Evolutionary conservation across 2,329 filamentous ascomycete species (phyloP), one percentile per base, ranked within the genome.

Genomic region (Didymosphaeria variabile): DNA sequence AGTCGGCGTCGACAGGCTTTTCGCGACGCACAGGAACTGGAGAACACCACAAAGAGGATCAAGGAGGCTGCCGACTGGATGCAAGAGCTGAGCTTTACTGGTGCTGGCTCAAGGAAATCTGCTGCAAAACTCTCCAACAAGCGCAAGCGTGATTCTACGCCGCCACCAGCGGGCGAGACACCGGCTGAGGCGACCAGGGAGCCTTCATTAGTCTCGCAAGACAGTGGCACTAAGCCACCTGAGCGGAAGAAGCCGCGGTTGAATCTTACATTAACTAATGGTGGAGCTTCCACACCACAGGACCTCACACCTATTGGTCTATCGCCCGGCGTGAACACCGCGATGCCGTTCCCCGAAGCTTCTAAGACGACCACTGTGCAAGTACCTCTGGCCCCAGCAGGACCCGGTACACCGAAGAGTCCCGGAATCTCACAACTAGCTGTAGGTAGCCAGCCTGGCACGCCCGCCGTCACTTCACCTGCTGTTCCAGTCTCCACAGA

Each of bases 1-100:
- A 91, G 75, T 86, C 87, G 6, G 78, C 81, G 79, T 56, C 83
- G 81, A 65, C 83, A 81, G 72, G 87, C 83, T 77, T 83, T 72
- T 57, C 73, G 71, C 17, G 75, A 77, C 53, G 71, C 73, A n/a
- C 69, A 73, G 31, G 71, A 73, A 51, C 71, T 79, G n/a, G 73
- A 79, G 56, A 72, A 75, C 50, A 72, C 72, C 29, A 76, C 72
- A 13, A 69, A 70, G 52, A 75, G 70, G 47, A 69, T 79, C 23
- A 72, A 70, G 45, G 69, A 77, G 57, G 73, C 75, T 46, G 77
- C 75, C 7, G 69, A 77, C 50, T 68, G 65, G 21, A 66, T 79
- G 38, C 75, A 76, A 58, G 75, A 77, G 59, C 67, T 78, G 49
- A 71, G 59, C 47, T 71, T 79, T 65, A 26, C 62, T 55, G 45